phyloP scores from a whole-genome alignment of 2,329 filamentous ascomycete species.

The Sphaceloma murrayae region DNA sequence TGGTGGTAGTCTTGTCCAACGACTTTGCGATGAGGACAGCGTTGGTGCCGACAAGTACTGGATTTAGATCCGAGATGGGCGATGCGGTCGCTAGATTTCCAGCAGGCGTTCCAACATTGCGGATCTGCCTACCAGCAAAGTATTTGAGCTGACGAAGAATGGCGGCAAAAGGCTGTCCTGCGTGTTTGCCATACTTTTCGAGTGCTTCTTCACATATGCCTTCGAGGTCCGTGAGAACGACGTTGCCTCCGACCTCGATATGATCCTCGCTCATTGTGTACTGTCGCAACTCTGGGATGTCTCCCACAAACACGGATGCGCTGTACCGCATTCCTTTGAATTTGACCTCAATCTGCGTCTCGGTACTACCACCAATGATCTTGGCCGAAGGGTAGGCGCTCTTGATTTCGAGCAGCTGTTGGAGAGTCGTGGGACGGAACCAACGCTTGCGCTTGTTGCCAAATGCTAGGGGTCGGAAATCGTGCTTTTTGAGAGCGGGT shows the following conservation, averaged over 20 bases:
- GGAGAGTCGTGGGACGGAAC: constrained; percentile 78
- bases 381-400: constrained; percentile 74
- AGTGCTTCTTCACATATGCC: constrained; percentile 70
- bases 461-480: constrained; percentile 72
- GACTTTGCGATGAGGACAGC: constrained; percentile 74
- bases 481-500: constrained; percentile 69
- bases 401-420: constrained; percentile 89
- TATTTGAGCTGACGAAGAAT: constrained; percentile 91
- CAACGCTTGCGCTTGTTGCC: constrained; percentile 92
- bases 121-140: constrained; percentile 89
- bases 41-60: constrained; percentile 81
- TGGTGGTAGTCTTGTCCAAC: constrained; percentile 60
- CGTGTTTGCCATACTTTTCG: constrained; percentile 61
- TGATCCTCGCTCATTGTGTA: constrained; percentile 71
- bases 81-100: constrained; percentile 91
- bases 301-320: constrained; percentile 82
- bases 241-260: constrained; percentile 87
- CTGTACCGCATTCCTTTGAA: constrained; percentile 92
- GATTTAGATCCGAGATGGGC: constrained; percentile 93
- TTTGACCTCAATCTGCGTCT: constrained; percentile 97
- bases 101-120: constrained; percentile 94
- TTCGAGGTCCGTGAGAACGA: constrained; percentile 85
- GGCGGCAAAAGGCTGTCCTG: constrained; percentile 73
- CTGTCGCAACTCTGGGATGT: constrained; percentile 79
- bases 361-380: constrained; percentile 89